Base-by-base conservation (phyloP, 495 filamentous ascomycete genomes). In the Alectoria sarmentosa region DNA sequence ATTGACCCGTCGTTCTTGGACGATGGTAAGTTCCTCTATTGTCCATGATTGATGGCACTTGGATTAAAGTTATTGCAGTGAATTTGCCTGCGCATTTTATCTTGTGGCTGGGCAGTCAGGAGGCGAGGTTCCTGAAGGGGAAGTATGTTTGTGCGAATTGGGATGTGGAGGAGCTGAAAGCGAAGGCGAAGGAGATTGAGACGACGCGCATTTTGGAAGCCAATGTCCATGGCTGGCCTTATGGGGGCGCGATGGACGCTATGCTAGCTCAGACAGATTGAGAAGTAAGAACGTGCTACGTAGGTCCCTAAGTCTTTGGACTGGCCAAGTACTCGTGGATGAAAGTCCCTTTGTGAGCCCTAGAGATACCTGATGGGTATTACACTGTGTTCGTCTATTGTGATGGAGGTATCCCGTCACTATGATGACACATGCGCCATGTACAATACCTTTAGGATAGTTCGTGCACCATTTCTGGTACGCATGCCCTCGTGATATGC, bases 61-160 rank as follows among this genome's bases (percentile, higher is more conserved):
- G 15, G 26, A 41, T 21, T 42, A 6, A 61, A 19, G 19, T 34
- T 30, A 4, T 58, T 49, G 30, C 34, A 68, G 62, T 58, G 38
- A 49, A 63, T 59, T 65, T 75, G 14, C 65, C 73, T 15, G 73
- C 70, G 23, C 61, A 72, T 49, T 75, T 73, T 62, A 55, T 71
- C 32, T 76, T 85, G 26, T 86, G 84, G 82, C 70, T 75, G 3
- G 73, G 76, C 4, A 75, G 72, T 9, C 67, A 74, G 1, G 80
- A 84, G 54, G 80, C 82, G n/a, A 68, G 62, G n/a, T 83, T 82
- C 66, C 65, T 84, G 10, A 78, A 79, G 41, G 82, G 82, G 9
- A 77, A 77, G 44, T 78, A 80, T 48, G 69, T 81, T 11, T 79
- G 75, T 68, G 74, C 74, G 2, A 71, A 73, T 36, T 86, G 83